Conservation (phyloP, 179 eudicot species). For the Beta macrorhiza region DNA sequence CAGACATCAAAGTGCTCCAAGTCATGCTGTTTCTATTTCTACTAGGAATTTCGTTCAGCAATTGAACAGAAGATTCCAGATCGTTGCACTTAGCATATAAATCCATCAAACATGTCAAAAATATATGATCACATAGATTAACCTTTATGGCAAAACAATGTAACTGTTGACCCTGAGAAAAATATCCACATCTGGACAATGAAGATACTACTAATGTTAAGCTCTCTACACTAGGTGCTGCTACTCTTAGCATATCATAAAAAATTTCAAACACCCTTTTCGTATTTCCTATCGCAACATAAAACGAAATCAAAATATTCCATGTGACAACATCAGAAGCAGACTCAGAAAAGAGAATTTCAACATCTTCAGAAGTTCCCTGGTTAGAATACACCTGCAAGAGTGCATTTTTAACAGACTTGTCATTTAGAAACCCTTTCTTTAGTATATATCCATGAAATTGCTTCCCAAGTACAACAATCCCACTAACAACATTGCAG, state of each 20-base stretch:
- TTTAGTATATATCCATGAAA: constrained; percentile 47
- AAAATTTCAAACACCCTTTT: constrained; percentile 25
- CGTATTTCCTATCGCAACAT: constrained; percentile 26
- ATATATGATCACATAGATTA: constrained; percentile 41
- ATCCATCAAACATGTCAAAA: constrained; percentile 44
- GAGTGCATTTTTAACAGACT: constrained; percentile 45
- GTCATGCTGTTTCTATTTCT: constrained; percentile 27
- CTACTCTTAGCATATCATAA: constrained; percentile 36
- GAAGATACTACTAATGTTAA: constrained; percentile 46
- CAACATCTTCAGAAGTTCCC: constrained; percentile 34
- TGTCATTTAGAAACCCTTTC: constrained; percentile 36
- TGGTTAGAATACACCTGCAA: constrained; percentile 42
- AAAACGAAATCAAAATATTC: constrained; percentile 50
- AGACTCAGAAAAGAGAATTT: constrained; percentile 38
- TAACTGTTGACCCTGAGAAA: constrained; percentile 35
- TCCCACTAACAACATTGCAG: constrained; percentile 31
- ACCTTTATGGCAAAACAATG: constrained; percentile 53
- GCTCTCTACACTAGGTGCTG: constrained; percentile 43
- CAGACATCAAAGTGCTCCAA: constrained; percentile 47
- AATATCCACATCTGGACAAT: constrained; percentile 33
- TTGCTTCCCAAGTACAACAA: constrained; percentile 39
- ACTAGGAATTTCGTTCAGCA: constrained; percentile 39
- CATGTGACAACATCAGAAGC: constrained; percentile 49
- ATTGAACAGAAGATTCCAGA: constrained; percentile 35
- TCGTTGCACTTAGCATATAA: constrained; percentile 48